phyloP scores from a whole-genome alignment of 2,329 filamentous ascomycete species.

The Bipolaris bicolor region DNA sequence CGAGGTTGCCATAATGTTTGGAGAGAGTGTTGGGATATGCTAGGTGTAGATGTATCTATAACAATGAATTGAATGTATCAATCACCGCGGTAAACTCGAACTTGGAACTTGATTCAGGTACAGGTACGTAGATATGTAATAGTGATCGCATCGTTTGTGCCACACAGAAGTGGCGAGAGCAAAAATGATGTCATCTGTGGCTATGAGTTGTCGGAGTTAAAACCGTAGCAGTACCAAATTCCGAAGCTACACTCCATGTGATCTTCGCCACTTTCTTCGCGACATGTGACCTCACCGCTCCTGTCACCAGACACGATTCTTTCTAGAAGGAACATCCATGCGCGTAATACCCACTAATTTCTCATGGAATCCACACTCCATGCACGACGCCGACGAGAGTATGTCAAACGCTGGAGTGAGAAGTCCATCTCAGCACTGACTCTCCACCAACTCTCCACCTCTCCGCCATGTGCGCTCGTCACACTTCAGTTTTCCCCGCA shows the following conservation, averaged over 20 bases:
- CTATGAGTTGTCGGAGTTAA: background rate
- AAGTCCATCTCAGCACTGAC: conserved; percentile 8
- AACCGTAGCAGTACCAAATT: background rate
- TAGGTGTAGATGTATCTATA: background rate
- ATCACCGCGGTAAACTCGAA: background rate
- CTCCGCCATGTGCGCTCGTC: conserved; percentile 24
- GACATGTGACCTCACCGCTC: background rate
- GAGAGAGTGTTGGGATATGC: background rate
- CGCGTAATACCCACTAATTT: background rate
- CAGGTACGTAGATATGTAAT: background rate
- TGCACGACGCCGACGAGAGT: background rate
- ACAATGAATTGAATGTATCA: background rate
- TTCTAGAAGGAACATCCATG: background rate
- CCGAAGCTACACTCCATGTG: conserved; percentile 7
- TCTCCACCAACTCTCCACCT: conserved; percentile 6
- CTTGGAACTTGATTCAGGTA: background rate
- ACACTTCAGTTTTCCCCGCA: conserved; percentile 19
- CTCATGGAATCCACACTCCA: background rate
- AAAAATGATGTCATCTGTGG: conserved; percentile 17
- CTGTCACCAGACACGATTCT: background rate
- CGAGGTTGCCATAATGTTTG: conserved; percentile 28
- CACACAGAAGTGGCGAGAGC: background rate
- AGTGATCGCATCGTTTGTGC: background rate
- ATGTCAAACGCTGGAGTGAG: background rate
- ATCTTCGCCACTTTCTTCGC: conserved; percentile 1